A percentile compares a stretch with the other conserved stretches of the same genome.
phyloP scores from a whole-genome alignment of 176 grass and related monocot species.

The Typha latifolia region DNA sequence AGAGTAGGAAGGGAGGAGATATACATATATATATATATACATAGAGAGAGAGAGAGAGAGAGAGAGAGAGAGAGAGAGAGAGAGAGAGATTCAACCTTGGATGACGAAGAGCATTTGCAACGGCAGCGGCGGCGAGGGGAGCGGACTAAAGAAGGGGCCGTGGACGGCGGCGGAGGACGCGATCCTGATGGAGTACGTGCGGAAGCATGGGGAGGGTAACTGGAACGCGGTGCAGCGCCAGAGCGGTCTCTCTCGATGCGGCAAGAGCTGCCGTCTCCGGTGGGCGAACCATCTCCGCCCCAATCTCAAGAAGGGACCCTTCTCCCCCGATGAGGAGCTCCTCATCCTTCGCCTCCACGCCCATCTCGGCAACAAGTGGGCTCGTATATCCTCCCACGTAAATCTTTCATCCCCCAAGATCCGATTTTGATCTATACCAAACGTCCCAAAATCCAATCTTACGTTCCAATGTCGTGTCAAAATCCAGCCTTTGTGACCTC shows the following conservation, averaged over 20 bases:
- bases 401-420: background rate
- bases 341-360: constrained; percentile 74
- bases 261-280: constrained; percentile 90
- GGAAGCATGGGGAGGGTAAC: constrained; percentile 65
- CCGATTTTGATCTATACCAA: too few species aligned
- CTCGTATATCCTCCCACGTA: constrained; percentile 56
- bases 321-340: constrained; percentile 68
- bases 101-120: constrained; percentile 1
- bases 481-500: too few species aligned
- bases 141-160: constrained; percentile 68
- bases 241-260: constrained; percentile 62
- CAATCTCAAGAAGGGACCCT: constrained; percentile 84
- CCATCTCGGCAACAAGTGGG: constrained; percentile 77
- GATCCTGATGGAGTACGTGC: constrained; percentile 65
- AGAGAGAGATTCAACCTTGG: background rate
- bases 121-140: background rate
- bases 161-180: constrained; percentile 82
- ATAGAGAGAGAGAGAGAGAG: too few species aligned
- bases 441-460: background rate
- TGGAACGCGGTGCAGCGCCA: constrained; percentile 85
- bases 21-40: too few species aligned
- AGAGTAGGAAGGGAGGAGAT: too few species aligned
- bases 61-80: too few species aligned
- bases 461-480: too few species aligned
- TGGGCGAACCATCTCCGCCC: constrained; percentile 95